Percentiles rank a stretch among this genome's conserved stretches.
phyloP scores from a whole-genome alignment of 495 filamentous ascomycete genomes.

The Apodospora peruviana region DNA sequence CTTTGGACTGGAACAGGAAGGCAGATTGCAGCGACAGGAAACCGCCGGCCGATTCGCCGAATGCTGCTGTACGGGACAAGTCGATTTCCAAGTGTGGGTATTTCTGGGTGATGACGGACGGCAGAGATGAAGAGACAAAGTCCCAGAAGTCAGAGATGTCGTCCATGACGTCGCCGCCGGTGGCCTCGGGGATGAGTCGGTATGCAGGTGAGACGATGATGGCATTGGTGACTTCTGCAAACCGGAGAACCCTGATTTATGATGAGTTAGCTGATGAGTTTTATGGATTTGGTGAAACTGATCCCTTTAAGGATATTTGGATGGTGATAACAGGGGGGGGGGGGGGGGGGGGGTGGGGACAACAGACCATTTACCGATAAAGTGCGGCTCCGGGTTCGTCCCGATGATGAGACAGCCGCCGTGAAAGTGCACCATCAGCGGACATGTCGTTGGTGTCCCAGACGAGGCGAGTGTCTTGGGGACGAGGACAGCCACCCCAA shows the following conservation, averaged over 20 bases:
- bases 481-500: slow-evolving; percentile 12
- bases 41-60: slow-evolving; percentile 34
- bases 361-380: slow-evolving; percentile 10
- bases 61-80: neutral
- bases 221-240: neutral
- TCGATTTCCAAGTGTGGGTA: neutral
- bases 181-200: slow-evolving; percentile 47
- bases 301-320: too few species aligned
- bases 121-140: slow-evolving; percentile 20
- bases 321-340: neutral
- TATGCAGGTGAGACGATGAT: slow-evolving; percentile 32
- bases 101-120: neutral
- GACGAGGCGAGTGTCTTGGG: slow-evolving; percentile 8
- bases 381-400: slow-evolving; percentile 11
- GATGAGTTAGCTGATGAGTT: neutral
- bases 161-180: slow-evolving; percentile 38
- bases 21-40: slow-evolving; percentile 31
- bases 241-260: neutral
- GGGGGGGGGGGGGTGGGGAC: neutral
- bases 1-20: slow-evolving; percentile 9
- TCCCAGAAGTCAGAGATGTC: slow-evolving; percentile 48
- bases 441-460: neutral
- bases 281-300: too few species aligned
- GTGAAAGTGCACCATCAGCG: slow-evolving; percentile 16
- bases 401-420: slow-evolving; percentile 16